Conservation (phyloP, 495 filamentous ascomycete genomes). For the Beverwykella pulmonaria region DNA sequence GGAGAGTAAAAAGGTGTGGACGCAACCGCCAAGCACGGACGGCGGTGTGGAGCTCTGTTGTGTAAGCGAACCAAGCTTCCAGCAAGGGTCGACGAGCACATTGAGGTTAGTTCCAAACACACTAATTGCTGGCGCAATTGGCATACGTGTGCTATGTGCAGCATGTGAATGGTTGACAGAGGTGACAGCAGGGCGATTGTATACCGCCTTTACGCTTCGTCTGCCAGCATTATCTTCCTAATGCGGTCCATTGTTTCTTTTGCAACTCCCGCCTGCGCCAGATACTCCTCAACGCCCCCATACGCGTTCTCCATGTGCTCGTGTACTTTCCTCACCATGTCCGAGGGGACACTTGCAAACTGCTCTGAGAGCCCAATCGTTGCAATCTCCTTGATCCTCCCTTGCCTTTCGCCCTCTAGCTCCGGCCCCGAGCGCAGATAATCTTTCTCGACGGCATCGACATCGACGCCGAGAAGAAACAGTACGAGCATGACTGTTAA, state of each 20-base stretch:
- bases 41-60: slow-evolving; percentile 25
- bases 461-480: slow-evolving; percentile 59
- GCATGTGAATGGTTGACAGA: neutral
- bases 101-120: neutral
- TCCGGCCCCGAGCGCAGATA: slow-evolving; percentile 65
- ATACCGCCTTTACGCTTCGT: neutral
- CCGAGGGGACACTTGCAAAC: slow-evolving; percentile 64
- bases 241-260: slow-evolving; percentile 38
- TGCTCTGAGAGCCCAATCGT: slow-evolving; percentile 67
- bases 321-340: slow-evolving; percentile 56
- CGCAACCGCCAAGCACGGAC: slow-evolving; percentile 24
- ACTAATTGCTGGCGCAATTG: neutral
- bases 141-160: neutral
- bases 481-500: slow-evolving; percentile 67
- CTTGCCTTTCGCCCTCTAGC: slow-evolving; percentile 61
- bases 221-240: slow-evolving; percentile 21
- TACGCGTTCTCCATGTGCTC: slow-evolving; percentile 58
- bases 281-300: slow-evolving; percentile 65
- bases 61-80: slow-evolving; percentile 25
- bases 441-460: slow-evolving; percentile 63
- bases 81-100: neutral
- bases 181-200: neutral
- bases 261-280: slow-evolving; percentile 60
- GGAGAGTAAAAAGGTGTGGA: neutral
- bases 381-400: slow-evolving; percentile 67